A percentile compares a stretch with the other conserved stretches of the same genome.
Conservation (phyloP, 805 yeast species). For the Metschnikowia aberdeeniae region DNA sequence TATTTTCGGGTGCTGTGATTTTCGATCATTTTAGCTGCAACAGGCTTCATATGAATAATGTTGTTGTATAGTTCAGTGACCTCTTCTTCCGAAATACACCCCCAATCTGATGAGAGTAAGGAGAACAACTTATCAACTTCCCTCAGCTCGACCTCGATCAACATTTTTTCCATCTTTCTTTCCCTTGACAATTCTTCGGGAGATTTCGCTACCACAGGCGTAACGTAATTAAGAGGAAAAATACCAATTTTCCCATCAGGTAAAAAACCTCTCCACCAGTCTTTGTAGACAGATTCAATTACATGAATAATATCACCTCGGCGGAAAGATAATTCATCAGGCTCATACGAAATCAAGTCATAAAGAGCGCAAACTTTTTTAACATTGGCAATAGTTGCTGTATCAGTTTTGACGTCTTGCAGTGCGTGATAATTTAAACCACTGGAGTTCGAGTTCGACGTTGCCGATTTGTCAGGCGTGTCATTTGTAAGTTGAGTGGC, state of each 20-base stretch:
- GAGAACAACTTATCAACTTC: conserved; percentile 71
- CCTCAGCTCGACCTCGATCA: conserved; percentile 47
- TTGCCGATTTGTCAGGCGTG: not conserved
- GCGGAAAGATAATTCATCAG: conserved; percentile 81
- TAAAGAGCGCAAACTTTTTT: conserved; percentile 80
- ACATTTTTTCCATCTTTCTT: conserved; percentile 44
- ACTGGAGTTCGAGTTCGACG: not conserved
- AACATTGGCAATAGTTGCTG: conserved; percentile 42
- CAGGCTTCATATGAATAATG: conserved; percentile 68
- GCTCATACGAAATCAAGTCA: conserved; percentile 72
- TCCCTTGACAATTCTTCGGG: conserved; percentile 55
- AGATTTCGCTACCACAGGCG: conserved; percentile 66
- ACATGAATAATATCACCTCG: conserved; percentile 88
- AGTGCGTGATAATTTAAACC: not conserved
- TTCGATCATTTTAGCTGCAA: conserved; percentile 70
- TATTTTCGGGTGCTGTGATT: conserved; percentile 73
- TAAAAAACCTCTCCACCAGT: conserved; percentile 93
- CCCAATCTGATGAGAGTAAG: conserved; percentile 39
- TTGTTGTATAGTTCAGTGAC: conserved; percentile 70
- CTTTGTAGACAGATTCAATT: conserved; percentile 80
- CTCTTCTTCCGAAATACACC: conserved; percentile 50
- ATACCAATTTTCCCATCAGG: conserved; percentile 74
- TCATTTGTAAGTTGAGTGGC: conserved; percentile 13
- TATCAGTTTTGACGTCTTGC: conserved; percentile 2
- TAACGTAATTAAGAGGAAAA: conserved; percentile 89